These are phyloP conservation scores for Tylopilus vinaceipallidus DNA, from an alignment of 768 basidiomycete species.

Conservation along the genomic window DNA sequence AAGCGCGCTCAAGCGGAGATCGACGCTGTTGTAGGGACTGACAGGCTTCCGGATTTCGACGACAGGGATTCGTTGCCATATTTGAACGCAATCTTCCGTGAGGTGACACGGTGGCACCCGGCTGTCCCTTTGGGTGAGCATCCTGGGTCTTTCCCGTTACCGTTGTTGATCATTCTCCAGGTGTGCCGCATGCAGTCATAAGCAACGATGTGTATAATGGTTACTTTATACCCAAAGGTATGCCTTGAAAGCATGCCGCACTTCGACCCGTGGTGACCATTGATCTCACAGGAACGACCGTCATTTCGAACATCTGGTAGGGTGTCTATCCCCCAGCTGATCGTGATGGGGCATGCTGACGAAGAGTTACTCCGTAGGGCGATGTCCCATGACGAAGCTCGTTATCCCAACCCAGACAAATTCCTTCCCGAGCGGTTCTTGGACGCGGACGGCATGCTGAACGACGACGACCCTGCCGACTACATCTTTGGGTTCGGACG, in stretches of 20 bases:
- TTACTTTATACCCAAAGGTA: neutral
- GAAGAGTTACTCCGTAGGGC: conserved; percentile 1
- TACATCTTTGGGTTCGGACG: conserved; percentile 7
- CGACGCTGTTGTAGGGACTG: neutral
- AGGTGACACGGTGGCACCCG: conserved; percentile 17
- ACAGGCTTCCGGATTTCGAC: conserved; percentile 16
- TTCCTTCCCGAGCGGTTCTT: conserved; percentile 18
- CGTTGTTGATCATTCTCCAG: no score
- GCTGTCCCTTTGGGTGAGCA: conserved; percentile 10
- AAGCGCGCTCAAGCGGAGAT: neutral
- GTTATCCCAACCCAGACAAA: conserved; percentile 6
- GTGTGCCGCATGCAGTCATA: neutral
- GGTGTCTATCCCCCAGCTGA: no score
- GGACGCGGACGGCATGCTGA: conserved; percentile 6
- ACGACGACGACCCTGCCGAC: neutral
- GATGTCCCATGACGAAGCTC: conserved; percentile 13
- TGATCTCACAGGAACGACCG: neutral
- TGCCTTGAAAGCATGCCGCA: no score
- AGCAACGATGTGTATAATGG: neutral
- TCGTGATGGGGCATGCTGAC: no score
- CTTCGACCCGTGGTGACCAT: no score
- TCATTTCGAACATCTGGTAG: conserved; percentile 10
- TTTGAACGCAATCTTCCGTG: conserved; percentile 17
- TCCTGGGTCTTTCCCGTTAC: neutral
- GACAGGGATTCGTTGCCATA: conserved; percentile 19